Evolutionary conservation across 495 filamentous ascomycete genomes (phyloP).

Genomic region (Venustampulla echinocandica): DNA sequence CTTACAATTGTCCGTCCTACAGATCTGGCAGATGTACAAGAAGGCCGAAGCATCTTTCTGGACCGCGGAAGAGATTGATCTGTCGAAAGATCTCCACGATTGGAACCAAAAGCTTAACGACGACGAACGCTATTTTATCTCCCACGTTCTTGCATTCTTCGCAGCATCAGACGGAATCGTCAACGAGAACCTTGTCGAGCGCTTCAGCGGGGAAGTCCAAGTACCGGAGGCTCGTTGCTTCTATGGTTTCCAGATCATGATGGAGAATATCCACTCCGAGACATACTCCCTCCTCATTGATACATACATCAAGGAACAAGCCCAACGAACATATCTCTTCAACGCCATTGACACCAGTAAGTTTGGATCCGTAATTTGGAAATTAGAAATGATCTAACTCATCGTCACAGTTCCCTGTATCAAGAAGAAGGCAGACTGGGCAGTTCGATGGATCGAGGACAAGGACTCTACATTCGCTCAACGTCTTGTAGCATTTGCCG

Average conservation of each 20-base stretch:
- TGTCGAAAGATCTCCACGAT: conserved; percentile 97
- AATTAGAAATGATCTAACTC: conserved; percentile 1
- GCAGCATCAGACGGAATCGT: conserved; percentile 99
- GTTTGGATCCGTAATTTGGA: conserved; percentile 23
- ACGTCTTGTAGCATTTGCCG: conserved; percentile 94
- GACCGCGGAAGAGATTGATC: conserved; percentile 98
- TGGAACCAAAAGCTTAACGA: conserved; percentile 97
- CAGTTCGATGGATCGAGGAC: conserved; percentile 88
- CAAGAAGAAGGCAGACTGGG: conserved; percentile 96
- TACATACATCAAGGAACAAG: conserved; percentile 98
- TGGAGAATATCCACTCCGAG: conserved; percentile 99
- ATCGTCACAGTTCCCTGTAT: conserved; percentile 75
- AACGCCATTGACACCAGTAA: conserved; percentile 96
- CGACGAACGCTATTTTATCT: conserved; percentile 96
- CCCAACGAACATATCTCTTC: conserved; percentile 91
- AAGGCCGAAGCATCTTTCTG: conserved; percentile 99
- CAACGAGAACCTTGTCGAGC: conserved; percentile 98
- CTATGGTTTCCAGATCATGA: conserved; percentile 99
- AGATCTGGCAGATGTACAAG: conserved; percentile 99
- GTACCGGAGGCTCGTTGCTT: conserved; percentile 98
- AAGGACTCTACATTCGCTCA: conserved; percentile 87
- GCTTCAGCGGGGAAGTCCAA: conserved; percentile 95
- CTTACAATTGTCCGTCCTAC: conserved; percentile 23
- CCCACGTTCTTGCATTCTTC: conserved; percentile 98
- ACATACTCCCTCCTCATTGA: conserved; percentile 99